phyloP scores from a whole-genome alignment of 2,329 filamentous ascomycete species.

The Diaporthe ilicicola region DNA sequence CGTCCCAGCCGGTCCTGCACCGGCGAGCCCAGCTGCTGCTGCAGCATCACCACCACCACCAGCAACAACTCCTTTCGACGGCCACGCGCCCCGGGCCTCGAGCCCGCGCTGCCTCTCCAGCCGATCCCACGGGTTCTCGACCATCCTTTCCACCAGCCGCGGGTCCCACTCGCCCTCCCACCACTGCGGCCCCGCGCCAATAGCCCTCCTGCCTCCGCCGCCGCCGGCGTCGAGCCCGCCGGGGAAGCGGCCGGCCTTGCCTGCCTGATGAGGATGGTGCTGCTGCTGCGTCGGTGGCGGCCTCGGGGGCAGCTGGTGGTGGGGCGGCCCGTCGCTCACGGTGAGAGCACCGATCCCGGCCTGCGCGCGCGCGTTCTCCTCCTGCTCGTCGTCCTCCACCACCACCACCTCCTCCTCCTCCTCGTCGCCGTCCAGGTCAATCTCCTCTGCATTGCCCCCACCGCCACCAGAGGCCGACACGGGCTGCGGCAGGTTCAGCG shows the following conservation, averaged over 20 bases:
- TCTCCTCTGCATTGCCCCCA: slow-evolving; percentile 54
- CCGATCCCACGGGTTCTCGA: slow-evolving; percentile 76
- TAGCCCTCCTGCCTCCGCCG: too few relatives aligned
- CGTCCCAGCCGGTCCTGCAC: background rate
- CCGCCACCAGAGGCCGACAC: background rate
- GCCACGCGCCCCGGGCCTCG: slow-evolving; percentile 55
- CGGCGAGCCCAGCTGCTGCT: background rate
- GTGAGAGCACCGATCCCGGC: slow-evolving; percentile 41
- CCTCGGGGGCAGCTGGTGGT: slow-evolving; percentile 25
- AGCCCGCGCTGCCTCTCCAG: slow-evolving; percentile 60
- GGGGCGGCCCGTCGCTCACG: background rate
- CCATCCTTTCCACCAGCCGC: slow-evolving; percentile 72
- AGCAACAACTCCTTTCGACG: slow-evolving; percentile 39
- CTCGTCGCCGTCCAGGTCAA: slow-evolving; percentile 48
- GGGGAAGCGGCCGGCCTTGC: background rate
- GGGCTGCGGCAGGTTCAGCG: slow-evolving; percentile 32
- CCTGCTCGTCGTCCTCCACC: slow-evolving; percentile 11
- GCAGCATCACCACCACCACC: slow-evolving; percentile 26
- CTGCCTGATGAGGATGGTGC: slow-evolving; percentile 11
- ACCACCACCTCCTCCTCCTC: background rate
- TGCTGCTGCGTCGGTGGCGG: slow-evolving; percentile 23
- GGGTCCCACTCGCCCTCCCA: slow-evolving; percentile 76
- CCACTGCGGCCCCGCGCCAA: slow-evolving; percentile 54
- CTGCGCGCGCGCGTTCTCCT: slow-evolving; percentile 36
- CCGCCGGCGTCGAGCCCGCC: slow-evolving; percentile 42